A percentile compares a stretch with the other conserved stretches of the same genome.
phyloP scores from a whole-genome alignment of 2,329 filamentous ascomycete genomes.

The Hymenoscyphus linearis region DNA sequence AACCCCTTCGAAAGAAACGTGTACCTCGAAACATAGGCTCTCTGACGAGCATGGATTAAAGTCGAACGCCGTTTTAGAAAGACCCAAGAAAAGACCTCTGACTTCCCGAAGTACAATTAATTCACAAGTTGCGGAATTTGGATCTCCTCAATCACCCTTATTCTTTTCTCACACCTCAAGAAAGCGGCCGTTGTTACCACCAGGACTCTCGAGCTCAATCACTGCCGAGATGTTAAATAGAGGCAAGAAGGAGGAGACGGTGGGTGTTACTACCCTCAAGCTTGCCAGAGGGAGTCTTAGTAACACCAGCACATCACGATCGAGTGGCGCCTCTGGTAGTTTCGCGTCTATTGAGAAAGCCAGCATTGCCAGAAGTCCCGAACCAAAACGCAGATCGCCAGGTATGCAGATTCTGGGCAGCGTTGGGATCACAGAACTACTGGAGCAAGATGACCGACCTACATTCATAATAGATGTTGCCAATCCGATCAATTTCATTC shows the following conservation, averaged over 20 bases:
- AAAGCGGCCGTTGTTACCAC: slow-evolving; percentile 39
- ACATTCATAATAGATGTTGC: slow-evolving; percentile 69
- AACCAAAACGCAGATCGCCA: slow-evolving; percentile 41
- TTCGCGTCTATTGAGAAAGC: slow-evolving; percentile 46
- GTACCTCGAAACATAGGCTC: slow-evolving; percentile 24
- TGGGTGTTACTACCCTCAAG: slow-evolving; percentile 47
- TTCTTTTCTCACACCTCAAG: slow-evolving; percentile 46
- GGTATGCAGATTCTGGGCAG: slow-evolving; percentile 53
- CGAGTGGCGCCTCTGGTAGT: slow-evolving; percentile 38
- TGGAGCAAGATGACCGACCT: slow-evolving; percentile 72
- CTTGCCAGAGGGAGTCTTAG: slow-evolving; percentile 49
- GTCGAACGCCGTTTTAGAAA: slow-evolving; percentile 18
- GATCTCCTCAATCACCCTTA: slow-evolving; percentile 40
- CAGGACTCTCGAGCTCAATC: slow-evolving; percentile 22
- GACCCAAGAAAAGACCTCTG: slow-evolving; percentile 26
- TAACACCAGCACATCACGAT: slow-evolving; percentile 42
- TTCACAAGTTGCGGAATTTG: slow-evolving; percentile 21
- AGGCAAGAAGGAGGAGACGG: slow-evolving; percentile 19
- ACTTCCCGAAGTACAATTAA: slow-evolving; percentile 34
- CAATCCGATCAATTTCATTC: slow-evolving; percentile 49
- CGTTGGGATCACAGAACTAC: slow-evolving; percentile 63
- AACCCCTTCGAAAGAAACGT: slow-evolving; percentile 3
- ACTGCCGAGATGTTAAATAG: slow-evolving; percentile 24
- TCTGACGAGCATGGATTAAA: slow-evolving; percentile 16
- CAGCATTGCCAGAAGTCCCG: slow-evolving; percentile 47